These are phyloP conservation scores for Backusella tuberculispora DNA, from an alignment of 192 early-diverging fungal genomes.

Conservation along the genomic window DNA sequence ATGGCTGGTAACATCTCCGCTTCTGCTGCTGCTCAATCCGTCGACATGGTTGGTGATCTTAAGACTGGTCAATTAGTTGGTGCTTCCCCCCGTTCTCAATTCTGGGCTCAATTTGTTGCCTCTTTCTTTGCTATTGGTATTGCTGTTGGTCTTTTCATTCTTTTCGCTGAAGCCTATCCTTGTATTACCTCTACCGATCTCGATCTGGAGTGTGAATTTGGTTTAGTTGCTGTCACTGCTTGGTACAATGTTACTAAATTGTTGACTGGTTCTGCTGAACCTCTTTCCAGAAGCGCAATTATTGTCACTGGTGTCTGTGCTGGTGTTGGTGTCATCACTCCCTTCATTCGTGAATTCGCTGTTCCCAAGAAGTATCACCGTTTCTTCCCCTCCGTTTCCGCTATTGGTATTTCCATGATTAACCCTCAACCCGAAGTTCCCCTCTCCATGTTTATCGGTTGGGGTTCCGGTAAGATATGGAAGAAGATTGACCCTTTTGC, in stretches of 20 bases:
- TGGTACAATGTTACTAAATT: slow-evolving; percentile 48
- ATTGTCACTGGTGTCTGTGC: slow-evolving; percentile 51
- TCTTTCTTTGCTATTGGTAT: slow-evolving; percentile 63
- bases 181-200: slow-evolving; percentile 49
- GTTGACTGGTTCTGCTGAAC: slow-evolving; percentile 44
- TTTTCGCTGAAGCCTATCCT: slow-evolving; percentile 68
- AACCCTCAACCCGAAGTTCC: slow-evolving; percentile 51
- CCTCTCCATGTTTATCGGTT: slow-evolving; percentile 52
- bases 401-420: slow-evolving; percentile 58
- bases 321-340: slow-evolving; percentile 41
- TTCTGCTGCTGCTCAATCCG: slow-evolving; percentile 58
- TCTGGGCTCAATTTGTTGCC: slow-evolving; percentile 66
- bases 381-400: slow-evolving; percentile 52
- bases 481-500: slow-evolving; percentile 23
- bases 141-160: slow-evolving; percentile 57
- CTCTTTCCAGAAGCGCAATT: slow-evolving; percentile 41
- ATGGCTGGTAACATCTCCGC: slow-evolving; percentile 65
- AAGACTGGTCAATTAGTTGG: slow-evolving; percentile 69
- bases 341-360: slow-evolving; percentile 46
- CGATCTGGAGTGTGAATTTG: slow-evolving; percentile 39
- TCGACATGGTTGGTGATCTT: slow-evolving; percentile 75
- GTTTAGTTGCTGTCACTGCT: slow-evolving; percentile 37
- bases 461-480: slow-evolving; percentile 48
- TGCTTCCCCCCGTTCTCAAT: slow-evolving; percentile 66
- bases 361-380: slow-evolving; percentile 54